Percentiles rank a stretch among this genome's conserved stretches.
phyloP scores from a whole-genome alignment of 768 basidiomycete species.

The Agaricus blazei region DNA sequence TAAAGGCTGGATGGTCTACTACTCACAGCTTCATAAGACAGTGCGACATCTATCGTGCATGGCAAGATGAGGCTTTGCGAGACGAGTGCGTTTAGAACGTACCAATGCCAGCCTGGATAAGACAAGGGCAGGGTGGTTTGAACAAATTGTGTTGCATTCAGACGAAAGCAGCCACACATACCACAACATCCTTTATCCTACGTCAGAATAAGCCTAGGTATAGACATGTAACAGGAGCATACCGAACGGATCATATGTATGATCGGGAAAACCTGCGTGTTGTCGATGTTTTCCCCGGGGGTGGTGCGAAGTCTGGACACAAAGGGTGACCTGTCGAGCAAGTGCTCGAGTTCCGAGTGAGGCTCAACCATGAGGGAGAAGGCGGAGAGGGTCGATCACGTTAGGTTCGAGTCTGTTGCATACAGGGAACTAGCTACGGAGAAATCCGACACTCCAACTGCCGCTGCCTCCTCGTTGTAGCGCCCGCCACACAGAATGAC shows the following conservation, averaged over 20 bases:
- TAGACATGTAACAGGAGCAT: conserved; percentile 18
- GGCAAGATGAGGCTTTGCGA: neutral
- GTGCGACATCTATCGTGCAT: conserved; percentile 63
- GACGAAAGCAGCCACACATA: conserved; percentile 21
- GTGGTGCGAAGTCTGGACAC: too few species aligned
- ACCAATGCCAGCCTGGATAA: conserved; percentile 52
- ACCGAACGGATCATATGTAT: conserved; percentile 75
- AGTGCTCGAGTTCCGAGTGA: too few species aligned
- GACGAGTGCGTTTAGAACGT: conserved; percentile 13
- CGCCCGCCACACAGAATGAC: too few species aligned
- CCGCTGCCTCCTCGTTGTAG: too few species aligned
- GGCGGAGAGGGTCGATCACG: too few species aligned
- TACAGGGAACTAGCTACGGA: too few species aligned
- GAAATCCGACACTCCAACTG: too few species aligned
- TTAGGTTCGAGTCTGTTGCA: too few species aligned
- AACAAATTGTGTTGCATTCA: neutral
- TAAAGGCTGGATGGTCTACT: neutral
- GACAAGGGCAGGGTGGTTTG: neutral
- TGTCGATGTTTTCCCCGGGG: conserved; percentile 50
- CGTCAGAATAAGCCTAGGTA: conserved; percentile 11
- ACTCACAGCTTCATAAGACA: conserved; percentile 75
- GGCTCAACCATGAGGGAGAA: too few species aligned
- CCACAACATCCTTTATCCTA: conserved; percentile 54
- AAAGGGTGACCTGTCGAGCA: too few species aligned
- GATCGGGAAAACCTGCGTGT: conserved; percentile 69